These are phyloP conservation scores for Guadua angustifolia DNA, from an alignment of 176 grass and related monocot species.

Conservation along the genomic window DNA sequence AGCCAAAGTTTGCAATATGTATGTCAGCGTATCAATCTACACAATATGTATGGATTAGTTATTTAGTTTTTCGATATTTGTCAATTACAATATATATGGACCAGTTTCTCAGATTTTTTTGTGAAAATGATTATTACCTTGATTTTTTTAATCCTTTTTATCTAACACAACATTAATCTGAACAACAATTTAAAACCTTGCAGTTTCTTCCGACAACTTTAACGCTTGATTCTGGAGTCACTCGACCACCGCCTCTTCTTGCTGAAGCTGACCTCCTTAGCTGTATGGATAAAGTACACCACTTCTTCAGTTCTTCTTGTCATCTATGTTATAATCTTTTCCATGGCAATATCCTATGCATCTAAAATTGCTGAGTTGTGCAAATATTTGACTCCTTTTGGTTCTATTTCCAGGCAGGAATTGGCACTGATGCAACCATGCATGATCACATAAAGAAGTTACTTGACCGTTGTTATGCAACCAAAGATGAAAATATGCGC, in stretches of 20 bases:
- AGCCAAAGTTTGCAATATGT: constrained; percentile 24
- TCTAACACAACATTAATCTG: constrained; percentile 9
- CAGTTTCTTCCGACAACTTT: constrained; percentile 92
- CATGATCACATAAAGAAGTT: constrained; percentile 99
- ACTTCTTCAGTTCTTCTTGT: constrained; percentile 28
- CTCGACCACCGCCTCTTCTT: constrained; percentile 88
- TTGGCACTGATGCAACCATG: constrained; percentile 98
- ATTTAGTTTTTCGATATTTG: constrained; percentile 16
- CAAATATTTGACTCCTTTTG: constrained; percentile 33
- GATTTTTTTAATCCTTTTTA: constrained; percentile 15
- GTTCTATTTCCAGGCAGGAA: constrained; percentile 83
- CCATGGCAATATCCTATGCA: constrained; percentile 16
- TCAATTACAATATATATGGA: not conserved
- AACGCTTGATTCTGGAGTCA: constrained; percentile 96
- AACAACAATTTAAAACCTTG: constrained; percentile 39
- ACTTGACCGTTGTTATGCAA: constrained; percentile 91
- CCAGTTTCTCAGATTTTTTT: constrained; percentile 16
- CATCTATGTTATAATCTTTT: constrained; percentile 31
- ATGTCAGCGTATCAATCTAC: not conserved
- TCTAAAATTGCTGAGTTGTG: constrained; percentile 11
- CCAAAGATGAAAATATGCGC: constrained; percentile 82
- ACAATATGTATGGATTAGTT: constrained; percentile 1
- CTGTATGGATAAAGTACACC: constrained; percentile 91
- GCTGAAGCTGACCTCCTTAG: constrained; percentile 95
- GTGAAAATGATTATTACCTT: constrained; percentile 7